Evolutionary conservation across 2,329 filamentous ascomycete species (phyloP).

Genomic region (Pseudogymnoascus sp.): DNA sequence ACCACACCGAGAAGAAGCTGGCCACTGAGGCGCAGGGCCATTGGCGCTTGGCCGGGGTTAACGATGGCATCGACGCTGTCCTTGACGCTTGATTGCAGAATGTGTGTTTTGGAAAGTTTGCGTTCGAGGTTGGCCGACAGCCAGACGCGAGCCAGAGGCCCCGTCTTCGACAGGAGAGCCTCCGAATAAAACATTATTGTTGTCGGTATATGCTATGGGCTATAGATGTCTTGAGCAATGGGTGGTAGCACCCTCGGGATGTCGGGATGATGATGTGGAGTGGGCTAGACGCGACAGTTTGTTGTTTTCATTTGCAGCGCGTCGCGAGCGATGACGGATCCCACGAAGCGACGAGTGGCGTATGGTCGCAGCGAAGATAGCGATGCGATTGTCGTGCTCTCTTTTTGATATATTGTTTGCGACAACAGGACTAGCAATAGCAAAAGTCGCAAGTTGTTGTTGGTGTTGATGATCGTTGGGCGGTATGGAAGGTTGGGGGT

Average conservation of each 20-base stretch:
- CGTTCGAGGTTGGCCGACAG: constrained; percentile 95
- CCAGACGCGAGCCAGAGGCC: constrained; percentile 95
- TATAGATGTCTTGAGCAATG: constrained; percentile 4
- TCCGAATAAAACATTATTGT: constrained; percentile 89
- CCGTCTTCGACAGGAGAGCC: constrained; percentile 90
- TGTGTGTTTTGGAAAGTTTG: constrained; percentile 95
- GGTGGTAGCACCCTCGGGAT: constrained; percentile 3
- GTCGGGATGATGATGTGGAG: constrained; percentile 8
- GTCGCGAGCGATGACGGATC: not conserved
- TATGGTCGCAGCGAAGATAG: not conserved
- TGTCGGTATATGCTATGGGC: constrained; percentile 5
- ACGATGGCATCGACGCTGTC: constrained; percentile 95
- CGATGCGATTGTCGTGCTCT: not conserved
- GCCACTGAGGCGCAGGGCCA: constrained; percentile 87
- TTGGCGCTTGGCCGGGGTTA: constrained; percentile 82
- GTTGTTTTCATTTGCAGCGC: constrained; percentile 10
- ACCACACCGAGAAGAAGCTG: constrained; percentile 93
- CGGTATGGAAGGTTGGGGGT: not conserved
- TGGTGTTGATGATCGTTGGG: constrained; percentile 1
- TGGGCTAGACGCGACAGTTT: constrained; percentile 8
- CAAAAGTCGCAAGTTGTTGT: constrained; percentile 4
- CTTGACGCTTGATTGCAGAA: constrained; percentile 88
- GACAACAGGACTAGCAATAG: not conserved
- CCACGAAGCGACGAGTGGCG: not conserved
- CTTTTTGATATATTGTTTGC: not conserved